These are phyloP conservation scores for Prunus yedoensis DNA, from an alignment of 331 rosid species.

Conservation along the genomic window DNA sequence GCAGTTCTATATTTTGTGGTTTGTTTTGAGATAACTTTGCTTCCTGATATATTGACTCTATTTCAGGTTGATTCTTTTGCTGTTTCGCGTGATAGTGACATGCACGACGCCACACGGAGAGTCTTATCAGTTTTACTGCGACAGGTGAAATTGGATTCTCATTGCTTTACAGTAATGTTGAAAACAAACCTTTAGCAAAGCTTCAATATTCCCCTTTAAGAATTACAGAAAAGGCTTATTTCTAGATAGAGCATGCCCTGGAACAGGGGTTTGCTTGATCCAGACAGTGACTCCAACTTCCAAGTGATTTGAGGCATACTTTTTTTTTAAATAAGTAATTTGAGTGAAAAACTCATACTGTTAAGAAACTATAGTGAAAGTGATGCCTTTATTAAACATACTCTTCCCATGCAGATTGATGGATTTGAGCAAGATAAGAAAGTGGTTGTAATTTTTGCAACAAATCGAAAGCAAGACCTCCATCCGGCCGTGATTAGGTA, in stretches of 20 bases:
- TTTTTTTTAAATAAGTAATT: not conserved
- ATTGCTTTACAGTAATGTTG: not conserved
- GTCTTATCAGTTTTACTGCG: not conserved
- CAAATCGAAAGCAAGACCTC: constrained; percentile 94
- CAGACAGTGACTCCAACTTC: too few relatives aligned
- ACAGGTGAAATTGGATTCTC: too few relatives aligned
- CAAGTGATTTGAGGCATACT: too few relatives aligned
- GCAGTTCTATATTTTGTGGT: not conserved
- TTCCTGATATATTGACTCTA: not conserved
- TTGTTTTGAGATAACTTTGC: not conserved
- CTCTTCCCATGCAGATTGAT: constrained; percentile 64
- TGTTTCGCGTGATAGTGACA: constrained; percentile 66
- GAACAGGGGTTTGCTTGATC: not conserved
- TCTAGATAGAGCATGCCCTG: not conserved
- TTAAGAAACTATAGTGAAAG: not conserved
- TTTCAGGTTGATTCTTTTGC: constrained; percentile 81
- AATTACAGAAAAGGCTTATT: not conserved
- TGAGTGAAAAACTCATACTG: not conserved
- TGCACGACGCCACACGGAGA: constrained; percentile 90
- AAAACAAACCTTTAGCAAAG: not conserved
- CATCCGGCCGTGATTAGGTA: constrained; percentile 88
- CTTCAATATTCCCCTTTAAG: not conserved
- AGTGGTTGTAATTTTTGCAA: constrained; percentile 89
- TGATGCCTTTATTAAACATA: not conserved
- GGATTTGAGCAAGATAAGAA: constrained; percentile 93